Base-by-base conservation (phyloP, 169 alveolate genomes). In the Eimeria praecox region DNA sequence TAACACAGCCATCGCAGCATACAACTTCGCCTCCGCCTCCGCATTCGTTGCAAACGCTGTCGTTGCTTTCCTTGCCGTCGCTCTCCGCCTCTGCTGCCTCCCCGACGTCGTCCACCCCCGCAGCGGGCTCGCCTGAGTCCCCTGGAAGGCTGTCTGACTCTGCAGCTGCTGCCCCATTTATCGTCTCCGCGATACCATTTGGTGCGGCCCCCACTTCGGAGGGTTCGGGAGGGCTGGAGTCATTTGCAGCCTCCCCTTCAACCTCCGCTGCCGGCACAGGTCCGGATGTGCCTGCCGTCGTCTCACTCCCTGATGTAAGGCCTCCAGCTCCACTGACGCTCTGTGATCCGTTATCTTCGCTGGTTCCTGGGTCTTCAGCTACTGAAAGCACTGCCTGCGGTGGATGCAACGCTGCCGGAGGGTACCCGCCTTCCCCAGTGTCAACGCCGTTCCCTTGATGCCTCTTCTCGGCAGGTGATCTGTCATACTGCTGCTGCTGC, bases 21-120 rank as follows among this genome's bases (percentile, higher is more conserved):
- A 97, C 92, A 78, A 97, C 94, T 75, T 97, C 97, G 10, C 98
- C 98, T 49, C 98, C 98, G 27, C 96, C 97, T n/a, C 96, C 94
- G 33, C 98, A 97, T 52, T 94, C 88, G 54, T n/a, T 77, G 77
- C 96, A 96, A 75, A 96, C 94, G 91, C 97, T 92, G 94, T 97
- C 92, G 95, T 96, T 83, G 88, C 96, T 93, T 52, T 93, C 96
- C 24, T 69, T 80, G 88, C 96, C 92, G 24, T 86, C 92, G 92
- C 92, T 86, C 92, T 86, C 92, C 78, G 92, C 92, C 59, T 54
- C 92, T 40, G 54, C 92, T 40, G 80, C 78, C 14, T 86, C 92
- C 8, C 92, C 92, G 33, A 44, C 78, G 44, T 86, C 92, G n/a
- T 86, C 92, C 42, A 40, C 78, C 46, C 18, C 92, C 24, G 82